Percentiles rank a stretch among this genome's conserved stretches.
Conservation (phyloP, 257 asterid species). For the Solanum raphanifolium region DNA sequence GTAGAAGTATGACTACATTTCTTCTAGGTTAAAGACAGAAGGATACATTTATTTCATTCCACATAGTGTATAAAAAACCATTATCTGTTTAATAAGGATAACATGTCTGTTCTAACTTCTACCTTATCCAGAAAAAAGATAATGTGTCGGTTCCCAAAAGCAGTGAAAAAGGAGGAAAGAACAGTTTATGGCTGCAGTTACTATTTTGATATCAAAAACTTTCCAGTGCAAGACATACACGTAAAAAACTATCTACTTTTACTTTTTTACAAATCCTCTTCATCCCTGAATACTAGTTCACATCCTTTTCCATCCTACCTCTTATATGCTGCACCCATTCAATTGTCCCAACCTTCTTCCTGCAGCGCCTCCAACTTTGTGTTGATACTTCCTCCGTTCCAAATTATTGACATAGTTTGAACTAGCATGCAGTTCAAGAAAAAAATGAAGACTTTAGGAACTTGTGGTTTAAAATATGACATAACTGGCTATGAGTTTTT, state of each 20-base stretch:
- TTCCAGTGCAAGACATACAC: not conserved
- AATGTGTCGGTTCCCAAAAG: not conserved
- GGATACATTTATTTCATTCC: not conserved
- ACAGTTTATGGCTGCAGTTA: not conserved
- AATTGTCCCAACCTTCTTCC: not conserved
- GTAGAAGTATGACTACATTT: slow-evolving; percentile 43
- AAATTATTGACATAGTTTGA: not conserved
- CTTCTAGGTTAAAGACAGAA: not conserved
- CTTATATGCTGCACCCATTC: not conserved
- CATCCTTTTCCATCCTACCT: not conserved
- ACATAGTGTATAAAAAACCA: not conserved
- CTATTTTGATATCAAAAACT: not conserved
- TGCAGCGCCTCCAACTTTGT: not conserved
- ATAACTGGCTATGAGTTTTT: not conserved
- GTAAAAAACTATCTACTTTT: not conserved
- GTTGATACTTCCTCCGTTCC: not conserved
- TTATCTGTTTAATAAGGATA: not conserved
- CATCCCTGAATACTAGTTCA: not conserved
- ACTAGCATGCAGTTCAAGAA: not conserved
- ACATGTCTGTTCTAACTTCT: not conserved
- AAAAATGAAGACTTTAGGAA: not conserved
- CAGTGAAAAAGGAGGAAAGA: not conserved
- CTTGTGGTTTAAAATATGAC: not conserved
- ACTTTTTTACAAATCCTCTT: not conserved
- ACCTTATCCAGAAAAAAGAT: not conserved